Conservation (phyloP, 768 basidiomycete species). For the Termitomyces sp. region DNA sequence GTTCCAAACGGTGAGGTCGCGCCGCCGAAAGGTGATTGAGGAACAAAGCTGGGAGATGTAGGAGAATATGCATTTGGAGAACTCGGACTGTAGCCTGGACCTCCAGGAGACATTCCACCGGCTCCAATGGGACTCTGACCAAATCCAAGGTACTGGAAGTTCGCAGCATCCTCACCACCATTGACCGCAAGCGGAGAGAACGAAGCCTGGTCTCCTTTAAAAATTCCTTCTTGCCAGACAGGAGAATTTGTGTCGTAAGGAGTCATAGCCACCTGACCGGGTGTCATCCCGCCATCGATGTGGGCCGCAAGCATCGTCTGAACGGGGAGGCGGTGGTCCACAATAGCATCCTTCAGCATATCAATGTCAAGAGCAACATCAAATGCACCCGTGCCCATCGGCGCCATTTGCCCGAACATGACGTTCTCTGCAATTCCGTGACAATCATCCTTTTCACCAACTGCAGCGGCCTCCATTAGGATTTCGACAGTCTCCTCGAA, state of each 20-base stretch:
- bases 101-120: slow-evolving; percentile 86
- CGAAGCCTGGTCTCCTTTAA: slow-evolving; percentile 81
- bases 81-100: slow-evolving; percentile 85
- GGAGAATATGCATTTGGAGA: slow-evolving; percentile 89
- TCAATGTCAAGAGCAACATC: slow-evolving; percentile 96
- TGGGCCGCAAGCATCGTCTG: slow-evolving; percentile 77
- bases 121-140: slow-evolving; percentile 85
- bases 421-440: slow-evolving; percentile 99
- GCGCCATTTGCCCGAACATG: slow-evolving; percentile 99
- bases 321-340: slow-evolving; percentile 90
- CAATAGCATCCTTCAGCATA: slow-evolving; percentile 97
- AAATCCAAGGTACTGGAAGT: slow-evolving; percentile 69
- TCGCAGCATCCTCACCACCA: slow-evolving; percentile 77
- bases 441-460: slow-evolving; percentile 98
- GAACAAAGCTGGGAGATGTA: slow-evolving; percentile 82
- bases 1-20: slow-evolving; percentile 81
- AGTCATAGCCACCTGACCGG: slow-evolving; percentile 91
- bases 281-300: slow-evolving; percentile 86
- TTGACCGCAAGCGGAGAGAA: slow-evolving; percentile 95
- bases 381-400: slow-evolving; percentile 97
- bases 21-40: slow-evolving; percentile 79
- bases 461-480: slow-evolving; percentile 96
- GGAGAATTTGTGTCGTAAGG: slow-evolving; percentile 94
- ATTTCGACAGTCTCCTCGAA: slow-evolving; percentile 99
- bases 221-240: slow-evolving; percentile 70